Percentiles rank a stretch among this genome's conserved stretches.
These are phyloP conservation scores for Retiboletus fuscus DNA, from an alignment of 1,284 basidiomycete genomes.

Conservation along the genomic window DNA sequence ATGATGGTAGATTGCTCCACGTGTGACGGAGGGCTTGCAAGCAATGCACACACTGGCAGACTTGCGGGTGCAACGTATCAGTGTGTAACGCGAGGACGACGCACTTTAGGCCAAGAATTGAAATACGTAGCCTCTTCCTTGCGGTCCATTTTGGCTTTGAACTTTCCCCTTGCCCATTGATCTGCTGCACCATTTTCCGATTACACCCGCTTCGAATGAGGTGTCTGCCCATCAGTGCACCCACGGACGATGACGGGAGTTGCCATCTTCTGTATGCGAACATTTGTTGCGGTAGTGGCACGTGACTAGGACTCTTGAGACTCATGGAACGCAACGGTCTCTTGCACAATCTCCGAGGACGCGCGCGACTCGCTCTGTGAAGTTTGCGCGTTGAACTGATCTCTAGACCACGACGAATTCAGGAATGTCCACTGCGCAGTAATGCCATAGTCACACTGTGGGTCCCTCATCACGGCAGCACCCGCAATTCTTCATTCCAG, in stretches of 20 bases:
- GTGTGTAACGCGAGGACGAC: slow-evolving; percentile 55
- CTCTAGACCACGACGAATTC: too few relatives aligned
- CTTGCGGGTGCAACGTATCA: too few relatives aligned
- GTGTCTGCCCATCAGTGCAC: slow-evolving; percentile 82
- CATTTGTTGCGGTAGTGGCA: too few relatives aligned
- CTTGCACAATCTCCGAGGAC: too few relatives aligned
- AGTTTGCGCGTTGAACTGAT: too few relatives aligned
- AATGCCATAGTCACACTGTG: background rate
- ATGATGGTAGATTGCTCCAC: too few relatives aligned
- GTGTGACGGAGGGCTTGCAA: too few relatives aligned
- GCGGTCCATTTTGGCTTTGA: slow-evolving; percentile 95
- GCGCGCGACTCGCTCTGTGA: too few relatives aligned
- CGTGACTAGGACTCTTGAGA: too few relatives aligned
- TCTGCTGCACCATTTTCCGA: slow-evolving; percentile 76
- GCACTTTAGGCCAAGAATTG: slow-evolving; percentile 90
- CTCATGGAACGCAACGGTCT: too few relatives aligned
- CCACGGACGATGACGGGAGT: slow-evolving; percentile 82
- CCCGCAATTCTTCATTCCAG: background rate
- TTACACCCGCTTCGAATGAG: slow-evolving; percentile 68
- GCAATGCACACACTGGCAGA: too few relatives aligned
- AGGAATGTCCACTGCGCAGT: too few relatives aligned
- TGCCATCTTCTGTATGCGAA: slow-evolving; percentile 59
- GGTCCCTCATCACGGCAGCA: background rate
- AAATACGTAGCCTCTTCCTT: slow-evolving; percentile 93
- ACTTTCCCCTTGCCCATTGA: slow-evolving; percentile 91